A percentile compares a stretch with the other conserved stretches of the same genome.
These are phyloP conservation scores for Stagonosporopsis cucurbitacearum DNA, from an alignment of 2,329 filamentous ascomycete species.

Conservation along the genomic window DNA sequence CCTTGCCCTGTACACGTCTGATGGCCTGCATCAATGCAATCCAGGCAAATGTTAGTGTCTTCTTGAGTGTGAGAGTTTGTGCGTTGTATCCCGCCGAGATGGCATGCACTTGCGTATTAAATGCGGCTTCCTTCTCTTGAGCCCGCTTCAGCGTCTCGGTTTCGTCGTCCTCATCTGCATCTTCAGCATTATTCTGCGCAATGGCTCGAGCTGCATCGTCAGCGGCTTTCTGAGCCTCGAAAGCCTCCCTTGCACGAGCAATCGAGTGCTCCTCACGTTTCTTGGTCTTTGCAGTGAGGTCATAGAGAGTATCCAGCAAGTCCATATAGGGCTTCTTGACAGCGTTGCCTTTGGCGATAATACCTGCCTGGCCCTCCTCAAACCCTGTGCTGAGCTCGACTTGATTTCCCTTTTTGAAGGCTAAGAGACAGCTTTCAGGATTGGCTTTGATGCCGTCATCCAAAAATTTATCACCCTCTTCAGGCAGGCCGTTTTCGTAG, in stretches of 20 bases:
- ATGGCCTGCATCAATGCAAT: slow-evolving; percentile 93
- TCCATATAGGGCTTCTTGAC: slow-evolving; percentile 85
- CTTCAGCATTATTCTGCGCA: slow-evolving; percentile 49
- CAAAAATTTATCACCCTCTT: slow-evolving; percentile 80
- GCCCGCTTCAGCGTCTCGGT: slow-evolving; percentile 43
- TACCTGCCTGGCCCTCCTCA: slow-evolving; percentile 76
- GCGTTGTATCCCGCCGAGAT: slow-evolving; percentile 70
- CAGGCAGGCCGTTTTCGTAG: slow-evolving; percentile 74
- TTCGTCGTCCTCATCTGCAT: slow-evolving; percentile 64
- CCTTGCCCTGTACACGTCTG: slow-evolving; percentile 88
- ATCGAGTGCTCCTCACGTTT: slow-evolving; percentile 69
- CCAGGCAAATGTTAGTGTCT: slow-evolving; percentile 91
- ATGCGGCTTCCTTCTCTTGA: slow-evolving; percentile 59
- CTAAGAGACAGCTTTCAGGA: slow-evolving; percentile 88
- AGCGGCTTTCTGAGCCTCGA: slow-evolving; percentile 54
- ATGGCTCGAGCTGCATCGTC: slow-evolving; percentile 48
- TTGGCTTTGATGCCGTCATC: slow-evolving; percentile 85
- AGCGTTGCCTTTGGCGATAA: slow-evolving; percentile 69
- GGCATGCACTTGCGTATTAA: slow-evolving; percentile 62
- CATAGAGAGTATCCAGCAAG: slow-evolving; percentile 86
- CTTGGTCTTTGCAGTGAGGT: slow-evolving; percentile 74
- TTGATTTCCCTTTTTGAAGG: slow-evolving; percentile 87
- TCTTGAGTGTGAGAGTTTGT: slow-evolving; percentile 78
- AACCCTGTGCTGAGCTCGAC: slow-evolving; percentile 79
- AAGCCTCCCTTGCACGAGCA: slow-evolving; percentile 62